Evolutionary conservation across 2,329 filamentous ascomycete genomes (phyloP).

Genomic region (Fusarium xylarioides): DNA sequence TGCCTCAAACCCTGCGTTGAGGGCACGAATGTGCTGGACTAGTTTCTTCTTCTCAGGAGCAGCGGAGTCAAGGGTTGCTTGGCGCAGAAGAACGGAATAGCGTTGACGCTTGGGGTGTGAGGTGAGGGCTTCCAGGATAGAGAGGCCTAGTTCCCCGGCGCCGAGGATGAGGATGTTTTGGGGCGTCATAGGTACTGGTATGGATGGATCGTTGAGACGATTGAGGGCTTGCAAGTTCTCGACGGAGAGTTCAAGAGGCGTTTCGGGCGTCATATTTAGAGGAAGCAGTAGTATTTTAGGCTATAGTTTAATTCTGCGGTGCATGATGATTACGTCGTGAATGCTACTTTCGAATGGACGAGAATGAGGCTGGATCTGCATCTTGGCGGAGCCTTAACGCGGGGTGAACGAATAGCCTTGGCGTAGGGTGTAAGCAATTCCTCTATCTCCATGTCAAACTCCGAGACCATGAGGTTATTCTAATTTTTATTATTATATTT

Average conservation of each 20-base stretch:
- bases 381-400: neutral
- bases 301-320: conserved; percentile 15
- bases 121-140: conserved; percentile 62
- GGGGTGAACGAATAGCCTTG: neutral
- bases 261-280: conserved; percentile 21
- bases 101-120: conserved; percentile 53
- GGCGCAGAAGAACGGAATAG: conserved; percentile 64
- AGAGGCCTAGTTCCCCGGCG: conserved; percentile 71
- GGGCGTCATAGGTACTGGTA: conserved; percentile 30
- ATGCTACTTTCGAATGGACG: neutral
- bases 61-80: conserved; percentile 53
- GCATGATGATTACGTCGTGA: conserved; percentile 2
- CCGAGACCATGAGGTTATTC: neutral
- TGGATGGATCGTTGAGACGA: conserved; percentile 34
- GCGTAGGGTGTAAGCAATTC: neutral
- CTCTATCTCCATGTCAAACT: conserved; percentile 23
- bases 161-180: conserved; percentile 66
- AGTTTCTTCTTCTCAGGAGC: conserved; percentile 49
- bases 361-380: neutral
- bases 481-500: neutral
- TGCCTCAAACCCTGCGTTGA: conserved; percentile 53
- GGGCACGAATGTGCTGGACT: conserved; percentile 47
- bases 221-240: conserved; percentile 40
- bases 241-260: conserved; percentile 41
- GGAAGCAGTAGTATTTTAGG: conserved; percentile 15